A percentile compares a stretch with the other conserved stretches of the same genome.
Evolutionary conservation across 768 basidiomycete species (phyloP).

Genomic region (Amanita subjunquillea): DNA sequence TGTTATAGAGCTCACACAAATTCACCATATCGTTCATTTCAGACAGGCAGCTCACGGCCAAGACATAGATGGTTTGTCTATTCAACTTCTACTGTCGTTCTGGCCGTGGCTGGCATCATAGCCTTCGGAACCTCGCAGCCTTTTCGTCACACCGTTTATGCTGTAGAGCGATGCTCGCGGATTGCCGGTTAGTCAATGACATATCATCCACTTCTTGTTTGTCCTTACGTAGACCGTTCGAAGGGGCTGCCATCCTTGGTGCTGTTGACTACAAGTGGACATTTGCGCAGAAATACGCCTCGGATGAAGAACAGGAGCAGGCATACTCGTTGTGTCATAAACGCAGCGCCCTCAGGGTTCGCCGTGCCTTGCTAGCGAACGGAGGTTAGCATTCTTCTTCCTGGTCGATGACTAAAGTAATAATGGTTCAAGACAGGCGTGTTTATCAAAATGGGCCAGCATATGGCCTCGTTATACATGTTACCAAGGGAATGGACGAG

Average conservation of each 20-base stretch:
- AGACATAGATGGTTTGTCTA: slow-evolving; percentile 24
- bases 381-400: slow-evolving; percentile 45
- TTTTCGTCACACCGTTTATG: slow-evolving; percentile 66
- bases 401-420: neutral
- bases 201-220: slow-evolving; percentile 11
- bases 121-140: slow-evolving; percentile 66
- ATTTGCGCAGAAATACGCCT: slow-evolving; percentile 41
- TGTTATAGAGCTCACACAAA: neutral
- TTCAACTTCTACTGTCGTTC: slow-evolving; percentile 22
- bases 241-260: slow-evolving; percentile 52
- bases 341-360: slow-evolving; percentile 69
- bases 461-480: slow-evolving; percentile 57
- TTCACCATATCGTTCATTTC: neutral
- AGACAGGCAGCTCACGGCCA: neutral
- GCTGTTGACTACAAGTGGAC: slow-evolving; percentile 68
- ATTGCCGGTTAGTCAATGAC: slow-evolving; percentile 45
- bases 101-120: slow-evolving; percentile 26
- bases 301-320: slow-evolving; percentile 35
- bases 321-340: slow-evolving; percentile 75
- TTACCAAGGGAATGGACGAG: slow-evolving; percentile 45
- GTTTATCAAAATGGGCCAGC: slow-evolving; percentile 87
- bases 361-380: slow-evolving; percentile 80
- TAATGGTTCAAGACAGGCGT: slow-evolving; percentile 36
- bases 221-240: slow-evolving; percentile 12
- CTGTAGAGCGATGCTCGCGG: slow-evolving; percentile 68